Evolutionary conservation across 2,329 filamentous ascomycete genomes (phyloP).

Genomic region (Curvularia verruculosa): DNA sequence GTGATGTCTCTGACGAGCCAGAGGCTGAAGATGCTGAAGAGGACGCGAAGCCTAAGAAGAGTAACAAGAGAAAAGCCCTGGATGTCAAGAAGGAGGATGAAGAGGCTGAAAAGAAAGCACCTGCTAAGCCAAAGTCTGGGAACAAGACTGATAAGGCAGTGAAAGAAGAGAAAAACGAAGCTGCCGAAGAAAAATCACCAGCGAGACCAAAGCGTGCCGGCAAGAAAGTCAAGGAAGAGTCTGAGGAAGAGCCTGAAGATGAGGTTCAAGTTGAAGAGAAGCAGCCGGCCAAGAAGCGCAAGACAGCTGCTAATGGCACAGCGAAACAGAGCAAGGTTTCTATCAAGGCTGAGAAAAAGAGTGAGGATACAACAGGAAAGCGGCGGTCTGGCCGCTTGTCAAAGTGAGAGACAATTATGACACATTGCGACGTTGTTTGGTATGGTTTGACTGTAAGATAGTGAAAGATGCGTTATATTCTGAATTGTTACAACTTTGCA

Average conservation of each 20-base stretch:
- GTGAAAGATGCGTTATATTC: background rate
- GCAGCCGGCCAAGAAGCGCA: conserved; percentile 36
- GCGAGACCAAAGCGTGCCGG: conserved; percentile 11
- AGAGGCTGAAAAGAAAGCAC: conserved; percentile 18
- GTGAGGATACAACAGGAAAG: conserved; percentile 21
- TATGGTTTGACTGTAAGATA: background rate
- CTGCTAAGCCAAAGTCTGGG: conserved; percentile 28
- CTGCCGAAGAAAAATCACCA: conserved; percentile 28
- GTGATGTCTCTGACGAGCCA: conserved; percentile 54
- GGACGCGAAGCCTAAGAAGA: conserved; percentile 39
- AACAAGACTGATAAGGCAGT: conserved; percentile 31
- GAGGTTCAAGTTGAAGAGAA: conserved; percentile 31
- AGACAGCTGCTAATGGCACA: conserved; percentile 19
- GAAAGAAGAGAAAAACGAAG: conserved; percentile 30
- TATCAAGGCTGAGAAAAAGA: conserved; percentile 17
- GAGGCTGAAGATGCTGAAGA: conserved; percentile 31
- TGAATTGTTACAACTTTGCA: background rate
- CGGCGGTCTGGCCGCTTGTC: conserved; percentile 35
- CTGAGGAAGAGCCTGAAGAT: conserved; percentile 23
- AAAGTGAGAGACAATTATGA: conserved; percentile 9
- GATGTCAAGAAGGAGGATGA: conserved; percentile 31
- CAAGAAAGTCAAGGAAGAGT: conserved; percentile 22
- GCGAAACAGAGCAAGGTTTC: conserved; percentile 21
- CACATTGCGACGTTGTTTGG: background rate
- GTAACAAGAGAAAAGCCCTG: conserved; percentile 45